Base-by-base conservation (phyloP, 179 eudicot genomes). In the Silene noctiflora region DNA sequence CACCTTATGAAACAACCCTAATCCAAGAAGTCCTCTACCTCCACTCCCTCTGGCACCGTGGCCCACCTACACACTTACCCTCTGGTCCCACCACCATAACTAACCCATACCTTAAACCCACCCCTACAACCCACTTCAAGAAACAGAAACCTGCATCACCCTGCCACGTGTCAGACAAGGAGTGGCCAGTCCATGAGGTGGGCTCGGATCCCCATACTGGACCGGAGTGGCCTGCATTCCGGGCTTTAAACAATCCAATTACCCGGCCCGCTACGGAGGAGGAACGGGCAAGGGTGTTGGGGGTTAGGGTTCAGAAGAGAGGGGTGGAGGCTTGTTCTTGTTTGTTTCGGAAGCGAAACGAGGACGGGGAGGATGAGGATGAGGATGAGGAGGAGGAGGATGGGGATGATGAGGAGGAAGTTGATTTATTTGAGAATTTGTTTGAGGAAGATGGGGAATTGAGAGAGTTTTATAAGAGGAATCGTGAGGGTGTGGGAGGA, bases 31-130 rank as follows among this genome's bases (percentile, higher is more conserved):
- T 92, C 20, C 35, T 83, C 22, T 88, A 85, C 77, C 89, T 92
- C 55, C 97, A 90, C 62, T 89, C 91, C n/a, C 86, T 89, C 16
- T 90, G 88, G 90, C 93, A 73, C 70, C 83, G 82, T 63, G 92
- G 91, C 51, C 95, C 94, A 6, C 88, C 90, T 7, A 31, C 35
- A 31, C 35, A 31, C 35, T 10, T 76, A 3, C 2, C 39, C 68
- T 8, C 27, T 13, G 11, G 29, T 16, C 19, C 29, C 71, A 64
- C 29, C 39, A 3, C 67, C 35, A 63, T 2, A 29, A 13, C 39
- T 6, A 25, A 25, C 68, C 67, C 33, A 7, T 62, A 62, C 67
- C 20, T 60, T 59, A 82, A 79, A 63, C 83, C 88, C 62, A 77
- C 35, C 3, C 69, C 31, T 1, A 67, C 71, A 1, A 67, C 71